Evolutionary conservation across 192 early-diverging fungal genomes (phyloP), one percentile per base, ranked within the genome.

Genomic region (Gigaspora rosea): DNA sequence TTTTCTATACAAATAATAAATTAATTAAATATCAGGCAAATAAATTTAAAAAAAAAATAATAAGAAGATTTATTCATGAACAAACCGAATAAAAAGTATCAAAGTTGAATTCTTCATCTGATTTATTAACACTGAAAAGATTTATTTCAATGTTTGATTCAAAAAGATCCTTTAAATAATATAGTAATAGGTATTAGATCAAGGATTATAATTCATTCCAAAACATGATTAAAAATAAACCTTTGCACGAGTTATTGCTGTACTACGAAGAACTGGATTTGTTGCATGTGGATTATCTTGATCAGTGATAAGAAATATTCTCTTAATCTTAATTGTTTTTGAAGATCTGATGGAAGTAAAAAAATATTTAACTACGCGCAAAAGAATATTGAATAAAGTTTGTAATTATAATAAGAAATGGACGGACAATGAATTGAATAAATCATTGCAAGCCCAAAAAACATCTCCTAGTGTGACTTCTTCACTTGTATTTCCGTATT

Each of bases 261-360:
- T 85, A 58, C 83, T 82, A 57, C 85, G 76, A 35, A 88, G 67
- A 27, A 81, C 77, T 41, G 81, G 36, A 54, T 90, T 85, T 32
- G 70, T 79, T 0, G 67, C 49, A 76, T 92, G 86, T 3, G 93
- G 93, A 62, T 88, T 81, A 71, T 92, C 90, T 70, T 89, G 82
- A 71, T 90, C 85, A 56, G 93, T 95, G 52, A 95, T 87, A 6
- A 95, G 64, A 67, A 93, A 94, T 62, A 94, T 67, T 20, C 91
- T 88, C 78, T 90, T 91, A 9, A 81, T 81, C 49, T 83, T 86
- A 32, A 86, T 67, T 8, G 82, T 86, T 78, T 86, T 76, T 0
- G 88, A 56, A 20, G 51, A 54, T 41, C 71, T 58, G 2, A 52
- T 56, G 18, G 27, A 36, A 22, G 18, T 56, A 22, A 58, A 20